Evolutionary conservation across 495 filamentous ascomycete species (phyloP).

Genomic region (Podospora didyma): DNA sequence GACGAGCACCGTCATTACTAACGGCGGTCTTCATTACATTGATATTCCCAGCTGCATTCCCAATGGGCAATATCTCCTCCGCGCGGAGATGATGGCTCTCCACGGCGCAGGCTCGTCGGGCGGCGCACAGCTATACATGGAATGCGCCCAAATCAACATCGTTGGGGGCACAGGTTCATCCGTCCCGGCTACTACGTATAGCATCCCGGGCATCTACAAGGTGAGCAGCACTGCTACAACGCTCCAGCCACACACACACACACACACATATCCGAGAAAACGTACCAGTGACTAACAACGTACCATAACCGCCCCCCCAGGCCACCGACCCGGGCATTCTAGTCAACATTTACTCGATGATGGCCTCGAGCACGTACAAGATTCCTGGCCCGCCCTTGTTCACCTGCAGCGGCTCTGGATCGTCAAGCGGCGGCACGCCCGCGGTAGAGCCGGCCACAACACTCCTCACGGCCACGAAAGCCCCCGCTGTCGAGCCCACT

Average conservation of each 20-base stretch:
- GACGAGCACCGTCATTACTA: conserved; percentile 40
- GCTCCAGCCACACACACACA: too few relatives aligned
- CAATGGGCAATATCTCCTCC: conserved; percentile 37
- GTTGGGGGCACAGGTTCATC: conserved; percentile 34
- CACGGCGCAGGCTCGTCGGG: conserved; percentile 35
- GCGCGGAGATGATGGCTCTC: conserved; percentile 44
- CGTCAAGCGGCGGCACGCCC: conserved; percentile 20
- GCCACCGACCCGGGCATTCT: conserved; percentile 34
- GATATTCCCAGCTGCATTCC: conserved; percentile 43
- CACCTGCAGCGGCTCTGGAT: conserved; percentile 22
- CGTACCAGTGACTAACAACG: too few relatives aligned
- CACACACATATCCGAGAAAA: too few relatives aligned
- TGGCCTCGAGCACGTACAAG: conserved; percentile 23
- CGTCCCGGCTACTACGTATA: conserved; percentile 32
- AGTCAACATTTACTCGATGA: conserved; percentile 37
- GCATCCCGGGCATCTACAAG: conserved; percentile 45
- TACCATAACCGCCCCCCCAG: too few relatives aligned
- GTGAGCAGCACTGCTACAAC: too few relatives aligned
- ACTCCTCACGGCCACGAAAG: conserved; percentile 8
- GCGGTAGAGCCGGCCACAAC: conserved; percentile 24
- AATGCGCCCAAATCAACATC: conserved; percentile 48
- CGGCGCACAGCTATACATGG: conserved; percentile 51
- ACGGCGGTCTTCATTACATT: conserved; percentile 41
- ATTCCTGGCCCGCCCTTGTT: conserved; percentile 33
- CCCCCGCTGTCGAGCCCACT: conserved; percentile 5